These are phyloP conservation scores for Cardamine resedifolia DNA, from an alignment of 345 rosid genomes.

Conservation along the genomic window DNA sequence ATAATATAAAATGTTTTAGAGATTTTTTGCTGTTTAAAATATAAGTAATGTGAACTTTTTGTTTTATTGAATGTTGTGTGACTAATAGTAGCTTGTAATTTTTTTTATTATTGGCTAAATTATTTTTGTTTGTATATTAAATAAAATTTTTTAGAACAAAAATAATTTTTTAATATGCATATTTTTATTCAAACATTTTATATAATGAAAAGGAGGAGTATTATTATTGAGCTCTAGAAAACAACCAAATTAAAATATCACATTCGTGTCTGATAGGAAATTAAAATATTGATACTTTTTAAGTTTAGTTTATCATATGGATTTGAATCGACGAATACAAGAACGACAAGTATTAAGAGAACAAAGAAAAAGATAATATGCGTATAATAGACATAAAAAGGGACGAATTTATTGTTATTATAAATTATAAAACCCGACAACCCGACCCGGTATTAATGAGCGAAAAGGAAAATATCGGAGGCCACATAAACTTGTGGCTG, in stretches of 20 bases:
- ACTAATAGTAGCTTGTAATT: too few relatives aligned
- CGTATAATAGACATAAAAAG: slow-evolving; percentile 12
- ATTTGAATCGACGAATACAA: not conserved
- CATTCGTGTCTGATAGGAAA: not conserved
- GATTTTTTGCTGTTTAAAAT: too few relatives aligned
- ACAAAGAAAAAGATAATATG: not conserved
- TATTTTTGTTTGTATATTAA: too few relatives aligned
- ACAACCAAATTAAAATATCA: not conserved
- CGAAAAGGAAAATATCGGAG: slow-evolving; percentile 49
- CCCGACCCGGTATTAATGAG: slow-evolving; percentile 30
- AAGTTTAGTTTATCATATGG: not conserved
- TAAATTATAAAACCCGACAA: slow-evolving; percentile 3
- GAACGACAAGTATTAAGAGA: not conserved
- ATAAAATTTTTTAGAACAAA: too few relatives aligned
- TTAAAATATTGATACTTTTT: not conserved
- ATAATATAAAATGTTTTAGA: too few relatives aligned
- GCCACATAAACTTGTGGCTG: slow-evolving; percentile 95
- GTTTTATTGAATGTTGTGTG: too few relatives aligned
- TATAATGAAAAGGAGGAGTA: too few relatives aligned
- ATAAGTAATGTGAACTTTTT: too few relatives aligned
- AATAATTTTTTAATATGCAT: too few relatives aligned
- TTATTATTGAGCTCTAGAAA: not conserved
- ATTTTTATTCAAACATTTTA: too few relatives aligned
- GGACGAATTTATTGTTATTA: not conserved
- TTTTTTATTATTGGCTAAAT: too few relatives aligned